Evolutionary conservation across 352 stramenopile species (phyloP).

Genomic region (Phytophthora tentaculata): DNA sequence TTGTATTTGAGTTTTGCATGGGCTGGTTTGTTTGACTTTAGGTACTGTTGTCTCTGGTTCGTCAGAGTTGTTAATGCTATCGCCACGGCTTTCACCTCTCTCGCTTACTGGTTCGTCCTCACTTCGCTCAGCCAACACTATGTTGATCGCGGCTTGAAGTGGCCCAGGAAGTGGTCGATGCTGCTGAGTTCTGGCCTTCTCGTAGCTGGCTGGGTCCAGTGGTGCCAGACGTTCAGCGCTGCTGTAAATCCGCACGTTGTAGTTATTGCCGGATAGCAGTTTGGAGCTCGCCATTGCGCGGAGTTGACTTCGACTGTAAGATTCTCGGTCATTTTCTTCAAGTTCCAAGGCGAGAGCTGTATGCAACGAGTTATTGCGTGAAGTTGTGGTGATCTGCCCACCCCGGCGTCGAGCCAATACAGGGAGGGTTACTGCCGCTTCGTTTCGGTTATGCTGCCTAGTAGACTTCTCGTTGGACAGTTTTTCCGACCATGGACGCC

Average conservation of each 20-base stretch:
- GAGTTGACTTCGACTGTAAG: conserved; percentile 31
- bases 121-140: conserved; percentile 19
- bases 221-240: conserved; percentile 15
- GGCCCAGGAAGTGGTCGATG: conserved; percentile 17
- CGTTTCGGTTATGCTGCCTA: conserved; percentile 5
- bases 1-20: conserved; percentile 14
- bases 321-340: conserved; percentile 23
- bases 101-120: conserved; percentile 1
- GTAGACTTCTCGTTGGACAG: conserved; percentile 10
- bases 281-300: conserved; percentile 33
- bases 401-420: conserved; percentile 17
- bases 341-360: conserved; percentile 20
- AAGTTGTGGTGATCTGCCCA: neutral
- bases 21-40: conserved; percentile 12
- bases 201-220: conserved; percentile 14
- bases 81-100: conserved; percentile 4
- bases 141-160: conserved; percentile 29
- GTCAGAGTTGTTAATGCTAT: conserved; percentile 9
- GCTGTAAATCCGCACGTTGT: conserved; percentile 9
- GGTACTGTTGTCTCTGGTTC: conserved; percentile 9
- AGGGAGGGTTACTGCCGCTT: conserved; percentile 19
- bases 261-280: conserved; percentile 13
- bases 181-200: conserved; percentile 13
- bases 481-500: conserved; percentile 22
- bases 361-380: conserved; percentile 18